Percentiles rank a stretch among this genome's conserved stretches.
Conservation (phyloP, 345 rosid species). For the Populus tremula region DNA sequence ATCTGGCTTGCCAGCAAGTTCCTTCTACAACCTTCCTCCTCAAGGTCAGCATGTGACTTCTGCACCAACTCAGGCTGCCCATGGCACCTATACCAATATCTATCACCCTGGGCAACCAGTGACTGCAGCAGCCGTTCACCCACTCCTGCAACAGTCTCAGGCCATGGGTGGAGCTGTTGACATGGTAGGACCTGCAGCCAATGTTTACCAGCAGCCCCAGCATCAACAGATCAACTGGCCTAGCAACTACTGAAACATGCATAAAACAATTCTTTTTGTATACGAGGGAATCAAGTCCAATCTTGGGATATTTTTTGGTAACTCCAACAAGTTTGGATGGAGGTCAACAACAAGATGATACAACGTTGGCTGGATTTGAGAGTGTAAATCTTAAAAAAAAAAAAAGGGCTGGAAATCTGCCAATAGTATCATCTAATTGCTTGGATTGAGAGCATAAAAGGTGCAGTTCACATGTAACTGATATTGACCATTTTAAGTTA, state of each 20-base stretch:
- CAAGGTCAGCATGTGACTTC: slow-evolving; percentile 83
- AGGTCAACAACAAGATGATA: slow-evolving; percentile 29
- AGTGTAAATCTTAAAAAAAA: slow-evolving; percentile 21
- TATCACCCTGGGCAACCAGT: slow-evolving; percentile 79
- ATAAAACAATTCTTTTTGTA: slow-evolving; percentile 32
- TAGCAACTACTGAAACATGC: slow-evolving; percentile 63
- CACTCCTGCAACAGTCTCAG: slow-evolving; percentile 76
- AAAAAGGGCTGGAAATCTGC: slow-evolving; percentile 23
- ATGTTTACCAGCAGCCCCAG: slow-evolving; percentile 86
- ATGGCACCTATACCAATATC: slow-evolving; percentile 58
- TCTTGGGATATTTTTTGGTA: slow-evolving; percentile 40
- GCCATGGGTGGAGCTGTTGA: slow-evolving; percentile 64
- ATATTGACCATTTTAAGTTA: slow-evolving; percentile 43
- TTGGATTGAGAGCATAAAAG: slow-evolving; percentile 33
- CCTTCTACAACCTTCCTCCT: slow-evolving; percentile 79
- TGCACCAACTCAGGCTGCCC: slow-evolving; percentile 69
- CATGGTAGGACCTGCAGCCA: slow-evolving; percentile 66
- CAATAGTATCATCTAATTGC: slow-evolving; percentile 41
- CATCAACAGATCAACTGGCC: slow-evolving; percentile 92
- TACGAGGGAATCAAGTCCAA: slow-evolving; percentile 35
- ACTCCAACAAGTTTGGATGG: slow-evolving; percentile 41
- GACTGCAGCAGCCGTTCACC: slow-evolving; percentile 62
- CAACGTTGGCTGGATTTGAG: slow-evolving; percentile 30
- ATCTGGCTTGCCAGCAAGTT: slow-evolving; percentile 58
- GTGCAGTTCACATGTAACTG: slow-evolving; percentile 42